Evolutionary conservation across 1,284 basidiomycete genomes (phyloP), one percentile per base, ranked within the genome.

Genomic region (Cutaneotrichosporon mucoides): DNA sequence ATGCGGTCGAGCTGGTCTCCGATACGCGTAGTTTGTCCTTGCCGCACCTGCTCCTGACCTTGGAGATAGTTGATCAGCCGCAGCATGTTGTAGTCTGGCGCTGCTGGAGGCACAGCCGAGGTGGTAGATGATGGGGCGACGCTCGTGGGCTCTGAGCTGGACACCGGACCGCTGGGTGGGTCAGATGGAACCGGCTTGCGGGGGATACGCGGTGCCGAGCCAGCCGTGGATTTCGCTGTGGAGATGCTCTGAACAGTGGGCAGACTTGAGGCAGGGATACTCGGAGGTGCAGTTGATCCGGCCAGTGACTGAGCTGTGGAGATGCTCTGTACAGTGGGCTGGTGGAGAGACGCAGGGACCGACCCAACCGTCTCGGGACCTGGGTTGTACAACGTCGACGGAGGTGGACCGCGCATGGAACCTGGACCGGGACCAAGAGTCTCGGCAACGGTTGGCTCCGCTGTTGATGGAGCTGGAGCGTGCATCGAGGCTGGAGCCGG

Each of bases 1-100:
- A 79, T 77, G 0, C 77, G 70, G 52, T 77, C 73, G 1, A 79
- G 69, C 61, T 77, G 75, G 45, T 55, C 62, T 8, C 53, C 60
- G 13, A 77, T 61, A 4, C 70, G 68, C 3, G 67, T 67, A 0
- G 60, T 66, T 53, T 75, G 71, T 4, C 70, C 69, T n/a, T 68
- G 59, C 1, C 67, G 69, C 15, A 70, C 72, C 55, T 68, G 58
- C 38, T 75, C 75, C 60, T 76, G 72, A 13, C 75, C 74, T 50
- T 75, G 70, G 7, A 76, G 58, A 56, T 71, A 73, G 63, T 76
- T 72, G 67, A 64, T 46, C 1, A 61, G 56, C 6, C 61, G 57
- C 12, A 55, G 43, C 50, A 47, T 58, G 52, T 9, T 56, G 59
- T 42, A 56, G 48, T 45, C 59, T 51, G 38, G 62, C 33, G 33